phyloP scores from a whole-genome alignment of 805 yeast species.

The Candida maltosa region DNA sequence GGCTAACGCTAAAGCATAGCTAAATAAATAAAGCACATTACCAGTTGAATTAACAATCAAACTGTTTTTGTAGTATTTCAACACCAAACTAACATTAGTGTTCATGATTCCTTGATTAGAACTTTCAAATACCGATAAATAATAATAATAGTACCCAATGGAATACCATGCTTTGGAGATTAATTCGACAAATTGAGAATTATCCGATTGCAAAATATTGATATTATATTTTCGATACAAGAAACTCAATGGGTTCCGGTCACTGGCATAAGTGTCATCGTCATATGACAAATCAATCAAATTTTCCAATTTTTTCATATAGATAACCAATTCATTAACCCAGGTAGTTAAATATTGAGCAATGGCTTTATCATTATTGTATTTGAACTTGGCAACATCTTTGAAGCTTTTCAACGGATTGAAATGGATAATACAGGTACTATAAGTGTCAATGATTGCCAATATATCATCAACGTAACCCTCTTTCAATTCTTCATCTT shows the following conservation, averaged over 20 bases:
- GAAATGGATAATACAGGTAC: constrained; percentile 29
- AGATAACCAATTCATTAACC: constrained; percentile 16
- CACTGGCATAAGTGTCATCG: constrained; percentile 13
- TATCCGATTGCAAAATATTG: constrained; percentile 24
- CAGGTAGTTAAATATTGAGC: constrained; percentile 15
- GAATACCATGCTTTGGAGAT: constrained; percentile 37
- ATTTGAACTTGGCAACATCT: constrained; percentile 20
- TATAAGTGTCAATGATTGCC: constrained; percentile 28
- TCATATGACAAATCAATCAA: constrained; percentile 28
- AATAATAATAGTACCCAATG: constrained; percentile 29
- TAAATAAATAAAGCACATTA: constrained; percentile 23
- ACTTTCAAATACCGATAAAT: constrained; percentile 22
- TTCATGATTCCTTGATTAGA: constrained; percentile 17
- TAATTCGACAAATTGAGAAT: constrained; percentile 22
- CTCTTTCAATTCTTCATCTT: constrained; percentile 28
- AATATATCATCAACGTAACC: constrained; percentile 30
- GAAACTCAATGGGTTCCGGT: constrained; percentile 25
- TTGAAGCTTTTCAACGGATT: constrained; percentile 33
- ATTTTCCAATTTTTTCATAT: constrained; percentile 20
- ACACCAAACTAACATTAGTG: constrained; percentile 13
- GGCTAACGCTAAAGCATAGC: constrained; percentile 49
- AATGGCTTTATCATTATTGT: constrained; percentile 19
- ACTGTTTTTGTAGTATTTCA: constrained; percentile 29
- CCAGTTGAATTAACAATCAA: constrained; percentile 37
- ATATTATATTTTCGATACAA: constrained; percentile 33